A percentile compares a stretch with the other conserved stretches of the same genome.
phyloP scores from a whole-genome alignment of 202 grass and related monocot species.

The Schoenoplectus tabernaemontani region DNA sequence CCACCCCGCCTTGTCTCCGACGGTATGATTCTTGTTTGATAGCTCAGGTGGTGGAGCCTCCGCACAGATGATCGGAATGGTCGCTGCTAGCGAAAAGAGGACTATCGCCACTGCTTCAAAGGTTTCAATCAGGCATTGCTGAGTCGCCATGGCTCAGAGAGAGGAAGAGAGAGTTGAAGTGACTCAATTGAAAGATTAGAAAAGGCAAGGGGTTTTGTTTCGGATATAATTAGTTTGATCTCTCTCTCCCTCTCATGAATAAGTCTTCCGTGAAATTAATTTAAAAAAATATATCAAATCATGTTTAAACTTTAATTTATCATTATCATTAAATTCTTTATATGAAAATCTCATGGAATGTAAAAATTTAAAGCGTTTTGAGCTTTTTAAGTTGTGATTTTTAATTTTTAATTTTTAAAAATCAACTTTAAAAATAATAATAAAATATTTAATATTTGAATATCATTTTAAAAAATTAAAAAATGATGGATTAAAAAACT shows the following conservation, averaged over 20 bases:
- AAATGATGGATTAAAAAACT: too few relatives aligned
- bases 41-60: constrained; percentile 14
- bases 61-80: background rate
- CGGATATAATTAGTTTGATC: constrained; percentile 1
- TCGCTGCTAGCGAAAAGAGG: background rate
- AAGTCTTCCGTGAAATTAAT: too few relatives aligned
- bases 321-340: too few relatives aligned
- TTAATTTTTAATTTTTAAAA: too few relatives aligned
- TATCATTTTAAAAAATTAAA: too few relatives aligned
- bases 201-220: background rate
- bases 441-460: too few relatives aligned
- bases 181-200: background rate
- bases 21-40: constrained; percentile 63
- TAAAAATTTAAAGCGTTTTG: too few relatives aligned
- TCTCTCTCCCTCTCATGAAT: background rate
- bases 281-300: too few relatives aligned
- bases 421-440: too few relatives aligned
- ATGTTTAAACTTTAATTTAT: too few relatives aligned
- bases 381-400: too few relatives aligned
- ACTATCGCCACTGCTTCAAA: background rate
- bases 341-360: too few relatives aligned
- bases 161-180: background rate
- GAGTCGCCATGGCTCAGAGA: constrained; percentile 30
- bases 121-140: background rate
- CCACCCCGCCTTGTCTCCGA: constrained; percentile 55